Percentiles rank a stretch among this genome's conserved stretches.
Evolutionary conservation across 2,329 filamentous ascomycete species (phyloP).

Genomic region (Ophiostoma piceae): DNA sequence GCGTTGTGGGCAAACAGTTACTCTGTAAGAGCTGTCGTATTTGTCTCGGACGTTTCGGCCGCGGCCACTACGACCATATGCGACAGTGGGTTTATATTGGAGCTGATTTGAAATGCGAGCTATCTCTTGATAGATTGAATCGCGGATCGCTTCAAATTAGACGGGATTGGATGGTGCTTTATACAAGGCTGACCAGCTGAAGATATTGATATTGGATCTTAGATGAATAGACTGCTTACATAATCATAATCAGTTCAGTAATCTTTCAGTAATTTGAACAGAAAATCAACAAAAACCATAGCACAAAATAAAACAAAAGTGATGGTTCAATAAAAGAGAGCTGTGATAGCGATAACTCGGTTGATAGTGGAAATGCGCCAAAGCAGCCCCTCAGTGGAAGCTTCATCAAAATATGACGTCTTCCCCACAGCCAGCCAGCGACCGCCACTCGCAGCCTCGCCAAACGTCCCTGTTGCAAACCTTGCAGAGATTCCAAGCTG

Average conservation of each 20-base stretch:
- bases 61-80: not conserved
- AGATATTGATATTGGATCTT: not conserved
- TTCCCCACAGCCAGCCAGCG: constrained; percentile 10
- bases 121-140: not conserved
- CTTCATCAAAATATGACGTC: constrained; percentile 10
- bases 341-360: not conserved
- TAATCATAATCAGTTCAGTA: not conserved
- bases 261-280: too few relatives aligned
- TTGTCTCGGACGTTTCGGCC: not conserved
- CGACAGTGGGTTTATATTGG: not conserved
- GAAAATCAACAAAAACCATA: too few relatives aligned
- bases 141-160: not conserved
- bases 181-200: not conserved
- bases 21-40: not conserved
- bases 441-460: constrained; percentile 7
- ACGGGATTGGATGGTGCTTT: not conserved
- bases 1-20: not conserved
- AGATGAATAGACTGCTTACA: not conserved
- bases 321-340: not conserved
- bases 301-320: too few relatives aligned
- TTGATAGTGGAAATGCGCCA: not conserved
- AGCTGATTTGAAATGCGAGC: not conserved
- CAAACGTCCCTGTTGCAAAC: not conserved
- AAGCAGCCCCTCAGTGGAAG: too few relatives aligned
- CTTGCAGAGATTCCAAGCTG: not conserved